A percentile compares a stretch with the other conserved stretches of the same genome.
Conservation (phyloP, 768 basidiomycete genomes). For the Tephrocybe sp. region DNA sequence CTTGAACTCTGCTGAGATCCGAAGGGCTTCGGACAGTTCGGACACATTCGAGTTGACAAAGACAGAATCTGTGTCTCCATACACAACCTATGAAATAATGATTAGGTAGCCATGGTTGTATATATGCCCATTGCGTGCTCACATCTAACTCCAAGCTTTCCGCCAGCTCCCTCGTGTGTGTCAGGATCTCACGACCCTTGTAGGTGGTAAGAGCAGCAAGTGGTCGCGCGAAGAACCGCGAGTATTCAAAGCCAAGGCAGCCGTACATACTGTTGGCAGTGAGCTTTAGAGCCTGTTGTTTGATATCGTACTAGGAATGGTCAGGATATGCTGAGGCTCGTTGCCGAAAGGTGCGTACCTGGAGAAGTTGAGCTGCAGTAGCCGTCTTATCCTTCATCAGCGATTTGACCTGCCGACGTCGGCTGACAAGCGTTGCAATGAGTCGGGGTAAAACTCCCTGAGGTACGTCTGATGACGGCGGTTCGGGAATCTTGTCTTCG, state of each 20-base stretch:
- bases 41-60: slow-evolving; percentile 96
- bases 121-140: slow-evolving; percentile 25
- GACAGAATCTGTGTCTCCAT: slow-evolving; percentile 98
- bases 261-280: slow-evolving; percentile 99
- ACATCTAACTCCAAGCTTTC: slow-evolving; percentile 90
- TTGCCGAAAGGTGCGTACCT: slow-evolving; percentile 47
- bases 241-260: slow-evolving; percentile 96
- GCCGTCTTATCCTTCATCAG: slow-evolving; percentile 89
- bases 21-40: slow-evolving; percentile 84
- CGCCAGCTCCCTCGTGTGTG: slow-evolving; percentile 88
- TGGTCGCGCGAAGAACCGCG: slow-evolving; percentile 93
- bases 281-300: slow-evolving; percentile 94
- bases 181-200: slow-evolving; percentile 97
- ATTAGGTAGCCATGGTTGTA: background rate
- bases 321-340: background rate
- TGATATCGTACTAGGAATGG: slow-evolving; percentile 82
- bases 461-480: slow-evolving; percentile 65
- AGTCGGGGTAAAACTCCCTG: slow-evolving; percentile 96
- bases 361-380: slow-evolving; percentile 73
- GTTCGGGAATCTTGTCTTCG: slow-evolving; percentile 89
- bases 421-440: slow-evolving; percentile 92
- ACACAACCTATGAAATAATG: slow-evolving; percentile 74
- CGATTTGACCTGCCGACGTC: slow-evolving; percentile 87
- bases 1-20: slow-evolving; percentile 91
- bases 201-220: slow-evolving; percentile 97